Evolutionary conservation across 2,329 filamentous ascomycete genomes (phyloP), one percentile per base, ranked within the genome.

Genomic region (Stagonosporopsis rhizophila): DNA sequence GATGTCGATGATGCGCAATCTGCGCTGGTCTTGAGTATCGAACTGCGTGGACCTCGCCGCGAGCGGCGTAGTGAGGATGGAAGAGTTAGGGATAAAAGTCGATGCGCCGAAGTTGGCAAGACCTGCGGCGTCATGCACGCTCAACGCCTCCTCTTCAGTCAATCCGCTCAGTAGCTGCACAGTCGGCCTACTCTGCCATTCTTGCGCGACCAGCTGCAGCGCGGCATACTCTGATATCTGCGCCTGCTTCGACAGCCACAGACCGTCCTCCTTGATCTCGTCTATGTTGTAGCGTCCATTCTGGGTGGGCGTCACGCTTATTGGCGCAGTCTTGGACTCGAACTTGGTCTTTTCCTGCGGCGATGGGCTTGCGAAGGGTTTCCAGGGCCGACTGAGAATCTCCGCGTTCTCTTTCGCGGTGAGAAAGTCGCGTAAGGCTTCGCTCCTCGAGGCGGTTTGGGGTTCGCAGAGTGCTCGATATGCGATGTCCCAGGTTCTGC

Each of bases 261-360:
- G 74, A 30, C 92, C 85, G 79, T 98, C 93, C 42, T 86, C 85
- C 78, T 96, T 96, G 73, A 98, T 86, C 69, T 89, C 81, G 35
- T 89, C 87, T 64, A 96, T 81, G 69, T 93, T 86, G 72, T 89
- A 91, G 53, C 85, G 85, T 37, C 85, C 83, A 66, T 85, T 86
- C 12, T 85, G 80, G 5, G 85, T 85, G 17, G 89, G 87, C 1
- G 91, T 86, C 44, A 92, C 86, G 73, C 96, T 89, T 59, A 97
- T 96, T 5, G 92, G 90, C 20, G 92, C 90, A 0, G 91, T 96
- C 76, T 89, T 92, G 19, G 90, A 90, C 58, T 96, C 90, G 71
- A 96, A 96, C 17, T 85, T 84, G 63, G 85, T 82, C 75, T 88
- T 90, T 27, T 89, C 85, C 67, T 86, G 81, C 47, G 85, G 73